Base-by-base conservation (phyloP, 495 filamentous ascomycete species). In the Darksidea phi region DNA sequence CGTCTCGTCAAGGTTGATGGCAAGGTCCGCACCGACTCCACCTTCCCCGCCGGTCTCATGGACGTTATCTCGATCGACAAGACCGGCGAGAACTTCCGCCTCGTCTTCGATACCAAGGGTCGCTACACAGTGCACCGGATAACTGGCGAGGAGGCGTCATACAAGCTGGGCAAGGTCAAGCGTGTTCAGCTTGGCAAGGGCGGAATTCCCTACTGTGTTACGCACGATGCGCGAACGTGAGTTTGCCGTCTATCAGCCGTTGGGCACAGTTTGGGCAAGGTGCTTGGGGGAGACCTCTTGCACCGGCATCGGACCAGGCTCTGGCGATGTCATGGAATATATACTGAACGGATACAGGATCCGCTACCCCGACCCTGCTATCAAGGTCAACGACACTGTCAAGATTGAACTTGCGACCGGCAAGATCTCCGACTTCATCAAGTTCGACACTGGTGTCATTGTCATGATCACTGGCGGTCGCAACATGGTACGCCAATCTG, bases 201-300 rank as follows among this genome's bases (percentile, higher is more conserved):
- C 80, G 94, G 93, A 80, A 94, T 98, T 84, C 94, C 94, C 89
- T 97, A 95, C 90, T 96, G 97, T 89, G 94, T 97, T 88, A 97
- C 95, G 90, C 95, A 97, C 86, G 94, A 98, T 90, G 94, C 95
- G 80, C 86, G 94, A 89, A 98, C 95, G 92, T 97, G 81, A 94
- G 92, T 88, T 77, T 85, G 51, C 87, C 84, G 88, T 64, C 91
- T 89, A 87, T 95, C 91, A 95, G 91, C 86, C 91, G 91, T 95
- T 95, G 90, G 91, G 91, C 88, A 90, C 94, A 92, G 88, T 82
- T 94, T 95, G 91, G 89, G 89, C 86, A 54, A 65, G 56, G 38
- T 63, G 54, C 46, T 45, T 51, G 63, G 47, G 57, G 57, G 50
- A 42, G 17, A 66, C 56, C 57, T 66, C 45, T 37, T 28, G 50